These are phyloP conservation scores for Cercospora sesami DNA, from an alignment of 2,329 filamentous ascomycete species.

Conservation along the genomic window DNA sequence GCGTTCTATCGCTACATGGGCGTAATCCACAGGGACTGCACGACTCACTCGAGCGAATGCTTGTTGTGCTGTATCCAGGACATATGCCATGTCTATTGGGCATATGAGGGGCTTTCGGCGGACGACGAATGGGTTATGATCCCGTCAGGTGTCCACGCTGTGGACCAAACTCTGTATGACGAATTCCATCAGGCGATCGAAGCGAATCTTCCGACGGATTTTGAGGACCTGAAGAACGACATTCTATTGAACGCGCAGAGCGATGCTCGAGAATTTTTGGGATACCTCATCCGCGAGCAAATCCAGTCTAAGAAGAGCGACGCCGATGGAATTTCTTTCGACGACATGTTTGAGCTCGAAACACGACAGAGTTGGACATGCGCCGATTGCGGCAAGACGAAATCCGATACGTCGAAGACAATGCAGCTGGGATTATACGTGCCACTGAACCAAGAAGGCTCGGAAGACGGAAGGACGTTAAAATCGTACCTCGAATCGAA, in stretches of 20 bases:
- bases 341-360: slow-evolving; percentile 8
- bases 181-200: background rate
- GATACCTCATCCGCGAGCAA: slow-evolving; percentile 12
- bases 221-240: background rate
- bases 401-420: background rate
- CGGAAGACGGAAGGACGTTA: background rate
- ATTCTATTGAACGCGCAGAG: background rate
- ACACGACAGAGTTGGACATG: slow-evolving; percentile 14
- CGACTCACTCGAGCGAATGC: background rate
- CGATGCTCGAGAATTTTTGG: slow-evolving; percentile 14
- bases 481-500: background rate
- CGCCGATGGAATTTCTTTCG: slow-evolving; percentile 6
- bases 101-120: background rate
- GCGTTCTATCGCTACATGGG: slow-evolving; percentile 16
- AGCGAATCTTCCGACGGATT: background rate
- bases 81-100: background rate
- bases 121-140: background rate
- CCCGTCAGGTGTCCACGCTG: background rate
- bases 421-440: background rate
- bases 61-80: slow-evolving; percentile 17
- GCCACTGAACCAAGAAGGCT: background rate
- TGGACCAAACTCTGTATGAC: background rate
- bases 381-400: background rate
- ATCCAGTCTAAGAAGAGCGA: background rate
- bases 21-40: background rate